These are phyloP conservation scores for Pisolithus sp. DNA, from an alignment of 768 basidiomycete genomes.

Conservation along the genomic window DNA sequence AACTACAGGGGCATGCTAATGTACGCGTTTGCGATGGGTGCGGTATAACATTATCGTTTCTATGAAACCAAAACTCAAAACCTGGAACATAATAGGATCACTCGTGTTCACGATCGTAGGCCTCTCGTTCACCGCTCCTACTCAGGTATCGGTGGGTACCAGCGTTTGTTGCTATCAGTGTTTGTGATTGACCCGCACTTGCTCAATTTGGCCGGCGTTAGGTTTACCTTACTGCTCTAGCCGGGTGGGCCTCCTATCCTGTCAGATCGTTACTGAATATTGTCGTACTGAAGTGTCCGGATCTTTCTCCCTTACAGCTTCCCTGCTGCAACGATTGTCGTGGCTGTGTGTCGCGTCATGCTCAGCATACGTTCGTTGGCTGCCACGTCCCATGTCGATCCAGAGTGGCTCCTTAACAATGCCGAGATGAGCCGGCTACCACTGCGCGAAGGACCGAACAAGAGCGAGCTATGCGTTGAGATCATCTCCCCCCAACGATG, in stretches of 20 bases:
- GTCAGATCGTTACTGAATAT: slow-evolving; percentile 8
- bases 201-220: background rate
- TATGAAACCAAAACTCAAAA: background rate
- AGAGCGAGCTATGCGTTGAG: slow-evolving; percentile 32
- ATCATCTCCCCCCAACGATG: background rate
- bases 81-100: slow-evolving; percentile 8
- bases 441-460: slow-evolving; percentile 30
- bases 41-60: background rate
- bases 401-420: slow-evolving; percentile 39
- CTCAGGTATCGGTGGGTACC: slow-evolving; percentile 8
- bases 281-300: background rate
- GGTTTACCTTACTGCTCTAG: slow-evolving; percentile 6
- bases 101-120: slow-evolving; percentile 10
- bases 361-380: slow-evolving; percentile 39
- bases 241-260: background rate
- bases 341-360: slow-evolving; percentile 34
- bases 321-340: slow-evolving; percentile 5
- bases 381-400: slow-evolving; percentile 33
- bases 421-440: slow-evolving; percentile 39
- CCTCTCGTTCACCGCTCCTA: slow-evolving; percentile 1
- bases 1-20: slow-evolving; percentile 4
- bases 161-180: background rate
- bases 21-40: slow-evolving; percentile 10
- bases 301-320: background rate
- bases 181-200: background rate